Evolutionary conservation across 768 basidiomycete genomes (phyloP), one percentile per base, ranked within the genome.

Genomic region (Trametes meyenii): DNA sequence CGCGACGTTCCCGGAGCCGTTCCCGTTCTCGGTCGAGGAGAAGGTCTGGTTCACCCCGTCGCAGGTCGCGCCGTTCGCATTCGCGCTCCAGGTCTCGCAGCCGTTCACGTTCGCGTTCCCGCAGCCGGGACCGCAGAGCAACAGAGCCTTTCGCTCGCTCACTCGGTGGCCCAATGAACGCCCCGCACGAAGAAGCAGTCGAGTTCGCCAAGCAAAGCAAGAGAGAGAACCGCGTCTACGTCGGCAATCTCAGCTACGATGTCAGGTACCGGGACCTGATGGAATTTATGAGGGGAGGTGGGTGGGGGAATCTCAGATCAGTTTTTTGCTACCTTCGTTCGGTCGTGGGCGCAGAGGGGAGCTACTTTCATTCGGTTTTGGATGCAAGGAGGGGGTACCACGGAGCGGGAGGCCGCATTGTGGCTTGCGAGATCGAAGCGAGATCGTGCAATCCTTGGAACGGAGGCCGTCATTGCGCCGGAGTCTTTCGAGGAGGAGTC

Each of bases 271-370:
- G 94, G 78, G 97, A 98, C 81, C 83, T 99, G 77, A 94, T 96
- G 86, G 94, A 98, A 87, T 98, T 97, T 75, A 96, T 97, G 94
- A 85, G 92, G 89, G 92, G 93, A 94, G 95, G 96, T 97, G 92
- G 90, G 96, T 95, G 79, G 86, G 85, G 86, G 88, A 84, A 85
- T 86, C 81, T 81, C 78, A 83, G 79, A 66, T 79, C 77, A 76
- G 75, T 75, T 87, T 79, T 85, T 83, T 75, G 78, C 74, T 78
- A 71, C 39, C 36, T 58, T 58, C n/a, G 35, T 54, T 63, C 16
- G 55, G 61, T 21, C 50, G 36, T 42, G 61, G 38, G 21, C 16
- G 43, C 38, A 54, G 54, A 33, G 51, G 8, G 52, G 60, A 36
- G 78, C 74, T 78, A 70, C 42, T 21, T 56, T 56, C 36, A 23